Base-by-base conservation (phyloP, 345 rosid genomes). In the Turnera subulata region DNA sequence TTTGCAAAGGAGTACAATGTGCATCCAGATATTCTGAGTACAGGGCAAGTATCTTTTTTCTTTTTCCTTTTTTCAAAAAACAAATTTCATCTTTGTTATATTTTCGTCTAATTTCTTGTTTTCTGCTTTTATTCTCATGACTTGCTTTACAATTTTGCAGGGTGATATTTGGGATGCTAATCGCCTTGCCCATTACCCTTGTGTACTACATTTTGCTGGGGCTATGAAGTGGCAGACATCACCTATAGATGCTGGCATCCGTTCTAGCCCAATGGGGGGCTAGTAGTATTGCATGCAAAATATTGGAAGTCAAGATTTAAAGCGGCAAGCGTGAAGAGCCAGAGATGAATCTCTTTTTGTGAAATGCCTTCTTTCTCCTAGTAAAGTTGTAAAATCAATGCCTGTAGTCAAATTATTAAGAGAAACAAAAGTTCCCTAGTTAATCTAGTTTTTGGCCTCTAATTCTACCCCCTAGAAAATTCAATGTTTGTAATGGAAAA, bases 101-200 rank as follows among this genome's bases (percentile, higher is more conserved):
- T n/a, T n/a, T n/a, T n/a, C n/a, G n/a, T n/a, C n/a, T n/a, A n/a
- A 14, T 0, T 23, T 16, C 5, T 9, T 11, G 16, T 22, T 22
- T 46, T 2, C 26, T 37, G 16, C 47, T 59, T 40, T 48, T 5
- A 25, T 62, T 56, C 8, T 42, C 37, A n/a, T n/a, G n/a, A 59
- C 42, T 59, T 39, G 24, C n/a, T 40, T 63, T 53, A 58, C 20
- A 29, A 20, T 16, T 47, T 76, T 60, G 76, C 82, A 93, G 99
- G 17, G 99, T 93, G 44, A 93, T 93, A 61, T 93, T 93, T 65
- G 99, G 99, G 68, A 93, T 93, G 99, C 73, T 93, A 55, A 81
- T 93, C 46, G 99, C 99, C 2, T 71, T 93, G 78, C 99, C 99
- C 19, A 89, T 93, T 66, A 89, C 99, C 1, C 90, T 93, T 8